A percentile compares a stretch with the other conserved stretches of the same genome.
These are phyloP conservation scores for Pelargonium myrrhifolium DNA, from an alignment of 441 rosid species.

Conservation along the genomic window DNA sequence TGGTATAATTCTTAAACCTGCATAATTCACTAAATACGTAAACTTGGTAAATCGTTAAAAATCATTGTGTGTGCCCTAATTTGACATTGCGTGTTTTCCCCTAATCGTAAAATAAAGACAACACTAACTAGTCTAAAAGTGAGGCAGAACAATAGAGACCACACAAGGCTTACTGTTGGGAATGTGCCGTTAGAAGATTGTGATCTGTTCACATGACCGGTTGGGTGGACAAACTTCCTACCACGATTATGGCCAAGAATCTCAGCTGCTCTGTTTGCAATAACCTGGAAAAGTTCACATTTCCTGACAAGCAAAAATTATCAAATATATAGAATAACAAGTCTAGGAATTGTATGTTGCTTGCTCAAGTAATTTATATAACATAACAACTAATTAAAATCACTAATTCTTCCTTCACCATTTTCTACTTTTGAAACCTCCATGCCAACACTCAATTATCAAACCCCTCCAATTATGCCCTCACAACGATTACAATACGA, in stretches of 20 bases:
- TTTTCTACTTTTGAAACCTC: no score
- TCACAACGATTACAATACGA: no score
- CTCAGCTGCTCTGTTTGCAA: slow-evolving; percentile 96
- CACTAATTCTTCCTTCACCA: no score
- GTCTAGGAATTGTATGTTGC: neutral
- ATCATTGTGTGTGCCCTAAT: no score
- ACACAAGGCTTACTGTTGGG: slow-evolving; percentile 63
- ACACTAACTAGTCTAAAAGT: neutral
- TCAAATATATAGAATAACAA: neutral
- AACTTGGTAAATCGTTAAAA: no score
- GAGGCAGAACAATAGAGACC: neutral
- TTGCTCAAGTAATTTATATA: neutral
- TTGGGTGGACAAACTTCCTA: slow-evolving; percentile 82
- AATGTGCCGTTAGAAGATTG: slow-evolving; percentile 94
- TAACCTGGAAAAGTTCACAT: slow-evolving; percentile 41
- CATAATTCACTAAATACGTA: no score
- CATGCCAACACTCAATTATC: no score
- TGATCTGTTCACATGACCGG: slow-evolving; percentile 90
- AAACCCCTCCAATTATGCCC: no score
- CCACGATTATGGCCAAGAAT: slow-evolving; percentile 88
- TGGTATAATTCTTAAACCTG: no score
- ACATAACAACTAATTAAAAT: no score
- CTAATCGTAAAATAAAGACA: no score
- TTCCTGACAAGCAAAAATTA: neutral
- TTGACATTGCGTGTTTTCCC: no score